A percentile compares a stretch with the other conserved stretches of the same genome.
Evolutionary conservation across 78 protist species (phyloP).

Genomic region (Dictyostelium purpureum): DNA sequence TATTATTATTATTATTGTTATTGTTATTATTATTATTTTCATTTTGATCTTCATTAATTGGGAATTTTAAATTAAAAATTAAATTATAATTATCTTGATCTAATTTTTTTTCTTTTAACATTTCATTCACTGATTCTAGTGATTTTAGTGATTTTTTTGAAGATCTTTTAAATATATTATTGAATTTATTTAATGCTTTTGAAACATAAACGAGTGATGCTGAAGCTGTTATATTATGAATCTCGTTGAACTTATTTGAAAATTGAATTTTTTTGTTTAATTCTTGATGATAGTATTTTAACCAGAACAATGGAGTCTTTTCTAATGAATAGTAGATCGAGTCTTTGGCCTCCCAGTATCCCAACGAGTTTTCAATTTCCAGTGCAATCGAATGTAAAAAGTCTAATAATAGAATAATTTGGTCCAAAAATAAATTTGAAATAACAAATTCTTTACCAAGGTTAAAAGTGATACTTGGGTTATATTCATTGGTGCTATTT

Average conservation of each 20-base stretch:
- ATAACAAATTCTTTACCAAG: constrained; percentile 40
- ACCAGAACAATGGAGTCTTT: constrained; percentile 66
- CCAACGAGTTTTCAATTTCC: neutral
- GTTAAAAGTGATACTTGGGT: constrained; percentile 40
- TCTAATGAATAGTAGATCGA: constrained; percentile 4
- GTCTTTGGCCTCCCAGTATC: constrained; percentile 28
- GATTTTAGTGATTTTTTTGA: neutral
- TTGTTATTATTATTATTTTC: neutral
- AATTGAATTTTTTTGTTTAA: neutral
- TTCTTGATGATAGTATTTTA: constrained; percentile 20
- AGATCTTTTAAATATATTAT: neutral
- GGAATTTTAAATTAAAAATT: too few relatives aligned
- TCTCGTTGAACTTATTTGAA: neutral
- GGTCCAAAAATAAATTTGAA: constrained; percentile 32
- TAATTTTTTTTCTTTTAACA: neutral
- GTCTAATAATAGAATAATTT: constrained; percentile 14
- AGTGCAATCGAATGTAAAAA: neutral
- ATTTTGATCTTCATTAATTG: neutral
- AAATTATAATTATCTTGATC: too few relatives aligned
- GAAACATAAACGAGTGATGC: neutral
- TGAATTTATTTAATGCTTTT: neutral
- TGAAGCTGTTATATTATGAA: constrained; percentile 12
- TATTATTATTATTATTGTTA: neutral
- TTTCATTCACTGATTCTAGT: neutral
- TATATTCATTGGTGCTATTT: neutral